A percentile compares a stretch with the other conserved stretches of the same genome.
Conservation (phyloP, 305 asterid genomes). For the Fraxinus floribunda region DNA sequence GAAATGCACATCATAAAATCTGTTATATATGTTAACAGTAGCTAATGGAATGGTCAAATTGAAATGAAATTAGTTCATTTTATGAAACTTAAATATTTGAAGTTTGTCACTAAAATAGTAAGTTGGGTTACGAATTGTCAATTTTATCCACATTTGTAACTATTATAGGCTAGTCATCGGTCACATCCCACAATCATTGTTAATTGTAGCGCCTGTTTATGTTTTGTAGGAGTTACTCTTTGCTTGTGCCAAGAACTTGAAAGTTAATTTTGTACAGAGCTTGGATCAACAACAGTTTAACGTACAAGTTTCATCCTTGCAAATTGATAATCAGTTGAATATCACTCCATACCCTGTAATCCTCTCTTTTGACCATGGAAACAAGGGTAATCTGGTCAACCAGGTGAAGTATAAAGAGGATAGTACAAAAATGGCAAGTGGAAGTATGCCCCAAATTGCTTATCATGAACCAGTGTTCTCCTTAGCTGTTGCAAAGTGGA, state of each 20-base stretch:
- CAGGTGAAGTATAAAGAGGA: constrained; percentile 49
- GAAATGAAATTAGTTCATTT: neutral
- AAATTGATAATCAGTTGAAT: constrained; percentile 85
- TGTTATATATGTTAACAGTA: neutral
- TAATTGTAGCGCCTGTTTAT: constrained; percentile 26
- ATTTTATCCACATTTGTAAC: neutral
- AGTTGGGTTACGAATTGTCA: neutral
- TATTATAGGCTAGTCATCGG: neutral
- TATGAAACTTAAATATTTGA: neutral
- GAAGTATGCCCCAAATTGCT: constrained; percentile 37
- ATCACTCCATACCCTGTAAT: constrained; percentile 86
- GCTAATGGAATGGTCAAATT: neutral
- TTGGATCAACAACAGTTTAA: constrained; percentile 81
- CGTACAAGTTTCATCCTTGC: constrained; percentile 68
- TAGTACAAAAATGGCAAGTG: constrained; percentile 36
- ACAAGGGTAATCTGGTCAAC: constrained; percentile 42
- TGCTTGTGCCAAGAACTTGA: constrained; percentile 71
- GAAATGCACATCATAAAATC: neutral
- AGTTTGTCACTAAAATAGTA: neutral
- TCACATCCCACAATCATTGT: neutral
- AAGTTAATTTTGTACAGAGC: constrained; percentile 64
- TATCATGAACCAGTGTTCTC: constrained; percentile 71
- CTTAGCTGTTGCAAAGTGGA: constrained; percentile 83
- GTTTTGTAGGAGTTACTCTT: constrained; percentile 81
- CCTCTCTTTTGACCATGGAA: constrained; percentile 67